Base-by-base conservation (phyloP, 1,284 basidiomycete genomes). In the Ganoderma resinaceum region DNA sequence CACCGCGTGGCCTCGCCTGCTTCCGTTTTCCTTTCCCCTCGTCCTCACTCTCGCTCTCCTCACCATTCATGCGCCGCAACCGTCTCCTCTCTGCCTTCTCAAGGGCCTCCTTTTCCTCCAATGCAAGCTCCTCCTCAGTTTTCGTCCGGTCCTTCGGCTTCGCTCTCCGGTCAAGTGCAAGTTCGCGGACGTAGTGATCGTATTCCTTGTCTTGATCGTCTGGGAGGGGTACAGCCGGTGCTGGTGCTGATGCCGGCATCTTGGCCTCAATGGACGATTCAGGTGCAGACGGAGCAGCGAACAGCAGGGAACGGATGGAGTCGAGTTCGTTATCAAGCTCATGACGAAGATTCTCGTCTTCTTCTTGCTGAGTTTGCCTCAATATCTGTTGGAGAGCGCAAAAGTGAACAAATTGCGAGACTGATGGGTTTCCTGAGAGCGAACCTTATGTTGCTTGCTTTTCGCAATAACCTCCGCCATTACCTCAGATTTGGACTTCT, bases 401-500 rank as follows among this genome's bases (percentile, higher is more conserved):
- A 62, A 1, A 37, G 38, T 40, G 31, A 62, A 14, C 53, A 59
- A 1, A 42, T 35, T 42, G 20, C 7, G 38, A 65, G 11, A 20
- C 60, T 3, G 0, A 11, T 11, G 12, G 12, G 35, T 4, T 6
- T 14, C 37, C 14, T 3, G 26, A 11, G 31, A 23, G 61, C 61
- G 64, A 71, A 95, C 95, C 84, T 97, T 98, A 82, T 98, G 89
- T 65, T 91, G 89, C 80, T 99, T 99, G 82, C 95, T 97, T 82
- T 99, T 99, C 16, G 96, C 94, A 62, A 99, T 96, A 62, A 99
- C 93, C 80, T 99, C 98, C 1, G 94, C 90, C 98, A 99, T 99
- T 70, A 99, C 95, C 78, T 99, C 97, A 4, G 94, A 92, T 82
- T 98, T 99, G 20, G 91, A 90, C 82, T 95, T 97, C 80, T 95